Base-by-base conservation (phyloP, 768 basidiomycete species). In the Tylopilus vinaceipallidus region DNA sequence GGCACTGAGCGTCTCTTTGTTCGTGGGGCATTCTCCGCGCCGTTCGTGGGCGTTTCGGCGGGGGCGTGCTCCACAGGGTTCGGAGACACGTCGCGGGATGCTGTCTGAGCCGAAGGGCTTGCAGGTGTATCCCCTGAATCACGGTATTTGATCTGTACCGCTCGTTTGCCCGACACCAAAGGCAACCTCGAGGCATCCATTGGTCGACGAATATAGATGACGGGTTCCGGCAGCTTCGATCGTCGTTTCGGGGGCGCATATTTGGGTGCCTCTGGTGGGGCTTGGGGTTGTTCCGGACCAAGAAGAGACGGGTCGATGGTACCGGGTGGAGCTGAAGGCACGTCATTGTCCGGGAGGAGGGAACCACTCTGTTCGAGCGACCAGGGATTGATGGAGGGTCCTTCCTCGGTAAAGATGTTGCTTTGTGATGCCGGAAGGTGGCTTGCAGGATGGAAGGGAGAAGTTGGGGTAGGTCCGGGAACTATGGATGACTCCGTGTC, bases 241-340 rank as follows among this genome's bases (percentile, higher is more conserved):
- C 57, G 55, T 7, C 47, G 38, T 33, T 52, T 56, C 4, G n/a
- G 34, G n/a, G 36, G 10, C 9, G 49, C n/a, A 3, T 6, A 40
- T 30, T 50, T 49, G 0, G 43, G 34, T 39, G 24, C n/a, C 23
- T 6, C 26, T 4, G 43, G 29, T 12, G 40, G 14, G 11, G 23
- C 12, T 27, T 32, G 42, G 27, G 44, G 40, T 45, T 54, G 50
- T 27, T 46, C 56, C 16, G 42, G 47, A 23, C 59, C 57, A 13
- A 68, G 63, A 24, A 68, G 55, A 14, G 66, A 68, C 3, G 68
- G 66, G 45, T 68, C 53, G n/a, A 68, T 68, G 5, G 66, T 67
- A 19, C 56, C 55, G 9, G 32, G 32, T 19, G 10, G 32, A 17
- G 13, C 54, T 17, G 52, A 34, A 43, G 45, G 37, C 2, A 46